phyloP scores from a whole-genome alignment of 2,329 filamentous ascomycete species.

The Pseudophaeomoniella oleicola region DNA sequence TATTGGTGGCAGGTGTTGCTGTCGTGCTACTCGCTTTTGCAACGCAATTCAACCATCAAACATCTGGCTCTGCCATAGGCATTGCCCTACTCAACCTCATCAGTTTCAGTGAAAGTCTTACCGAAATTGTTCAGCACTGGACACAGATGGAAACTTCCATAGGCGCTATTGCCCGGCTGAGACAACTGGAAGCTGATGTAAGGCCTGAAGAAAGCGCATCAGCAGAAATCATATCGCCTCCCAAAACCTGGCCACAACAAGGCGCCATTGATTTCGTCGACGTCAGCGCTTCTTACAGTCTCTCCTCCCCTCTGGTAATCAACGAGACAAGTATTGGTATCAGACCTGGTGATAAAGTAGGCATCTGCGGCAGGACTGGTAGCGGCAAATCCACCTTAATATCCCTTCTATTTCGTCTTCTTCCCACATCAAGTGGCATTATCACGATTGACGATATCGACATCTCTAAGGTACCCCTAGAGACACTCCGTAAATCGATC shows the following conservation, averaged over 20 bases:
- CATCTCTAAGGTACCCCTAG: constrained; percentile 26
- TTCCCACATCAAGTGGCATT: constrained; percentile 27
- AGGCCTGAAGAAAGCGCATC: constrained; percentile 24
- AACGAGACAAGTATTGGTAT: background rate
- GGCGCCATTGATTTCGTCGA: constrained; percentile 11
- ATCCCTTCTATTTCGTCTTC: constrained; percentile 32
- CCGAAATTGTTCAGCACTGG: constrained; percentile 9
- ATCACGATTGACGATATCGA: constrained; percentile 35
- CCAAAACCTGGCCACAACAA: constrained; percentile 10
- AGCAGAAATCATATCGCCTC: constrained; percentile 16
- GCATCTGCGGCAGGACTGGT: constrained; percentile 3
- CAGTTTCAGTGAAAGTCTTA: constrained; percentile 10
- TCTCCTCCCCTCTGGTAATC: constrained; percentile 2
- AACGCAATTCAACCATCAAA: constrained; percentile 6
- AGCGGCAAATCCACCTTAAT: constrained; percentile 39
- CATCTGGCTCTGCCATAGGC: constrained; percentile 5
- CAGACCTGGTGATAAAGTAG: constrained; percentile 2
- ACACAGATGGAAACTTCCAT: constrained; percentile 11
- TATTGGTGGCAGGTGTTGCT: constrained; percentile 13
- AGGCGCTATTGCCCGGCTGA: constrained; percentile 10
- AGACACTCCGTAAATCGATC: constrained; percentile 30
- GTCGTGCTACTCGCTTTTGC: constrained; percentile 11
- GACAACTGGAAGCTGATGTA: constrained; percentile 1
- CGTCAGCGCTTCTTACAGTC: constrained; percentile 9
- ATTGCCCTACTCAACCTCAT: constrained; percentile 13